phyloP scores from a whole-genome alignment of 805 yeast species.

The Metahyphopichia silvanorum region DNA sequence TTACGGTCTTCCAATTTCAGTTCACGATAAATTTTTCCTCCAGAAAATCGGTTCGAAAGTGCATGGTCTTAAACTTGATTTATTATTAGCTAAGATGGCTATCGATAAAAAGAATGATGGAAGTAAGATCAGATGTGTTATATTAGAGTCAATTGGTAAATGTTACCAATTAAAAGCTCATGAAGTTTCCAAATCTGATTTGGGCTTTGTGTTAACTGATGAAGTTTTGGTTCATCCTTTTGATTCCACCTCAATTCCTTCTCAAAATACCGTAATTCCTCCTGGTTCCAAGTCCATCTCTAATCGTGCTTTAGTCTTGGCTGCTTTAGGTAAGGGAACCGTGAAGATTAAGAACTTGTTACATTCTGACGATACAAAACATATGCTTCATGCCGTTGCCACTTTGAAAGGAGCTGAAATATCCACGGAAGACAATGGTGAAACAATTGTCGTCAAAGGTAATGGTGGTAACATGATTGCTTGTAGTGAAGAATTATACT shows the following conservation, averaged over 20 bases:
- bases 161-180: slow-evolving; percentile 89
- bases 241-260: slow-evolving; percentile 25
- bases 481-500: slow-evolving; percentile 64
- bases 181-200: slow-evolving; percentile 73
- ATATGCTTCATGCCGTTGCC: slow-evolving; percentile 85
- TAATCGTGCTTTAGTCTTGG: slow-evolving; percentile 88
- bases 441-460: slow-evolving; percentile 78
- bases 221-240: slow-evolving; percentile 70
- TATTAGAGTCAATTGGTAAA: slow-evolving; percentile 80
- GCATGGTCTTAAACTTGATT: slow-evolving; percentile 67
- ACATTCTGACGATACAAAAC: slow-evolving; percentile 95
- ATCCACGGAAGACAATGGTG: slow-evolving; percentile 83
- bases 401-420: slow-evolving; percentile 79
- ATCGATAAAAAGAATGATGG: slow-evolving; percentile 98
- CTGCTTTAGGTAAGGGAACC: slow-evolving; percentile 85
- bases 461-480: slow-evolving; percentile 78
- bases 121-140: slow-evolving; percentile 78
- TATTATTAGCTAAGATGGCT: slow-evolving; percentile 79
- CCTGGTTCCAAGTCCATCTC: slow-evolving; percentile 98
- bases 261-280: slow-evolving; percentile 58
- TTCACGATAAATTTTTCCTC: slow-evolving; percentile 65
- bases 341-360: slow-evolving; percentile 81
- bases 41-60: slow-evolving; percentile 65
- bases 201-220: slow-evolving; percentile 79
- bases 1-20: slow-evolving; percentile 80